A percentile compares a stretch with the other conserved stretches of the same genome.
phyloP scores from a whole-genome alignment of 169 alveolate species.

The Cryptosporidium viatorum region DNA sequence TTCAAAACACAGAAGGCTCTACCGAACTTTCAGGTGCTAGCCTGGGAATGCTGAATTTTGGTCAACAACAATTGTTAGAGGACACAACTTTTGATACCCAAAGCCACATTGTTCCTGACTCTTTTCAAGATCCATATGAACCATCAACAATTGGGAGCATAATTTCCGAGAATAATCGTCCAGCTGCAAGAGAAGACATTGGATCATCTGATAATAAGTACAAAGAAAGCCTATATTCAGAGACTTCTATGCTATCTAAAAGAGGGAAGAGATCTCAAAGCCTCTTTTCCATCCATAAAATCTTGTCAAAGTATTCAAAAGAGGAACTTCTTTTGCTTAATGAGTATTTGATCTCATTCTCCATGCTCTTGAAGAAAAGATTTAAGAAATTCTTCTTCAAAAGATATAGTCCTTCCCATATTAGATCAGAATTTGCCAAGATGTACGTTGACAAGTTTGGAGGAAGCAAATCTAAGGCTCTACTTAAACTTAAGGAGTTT shows the following conservation, averaged over 20 bases:
- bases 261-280: slow-evolving; percentile 10
- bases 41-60: neutral
- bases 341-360: slow-evolving; percentile 16
- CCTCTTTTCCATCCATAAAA: slow-evolving; percentile 5
- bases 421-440: slow-evolving; percentile 42
- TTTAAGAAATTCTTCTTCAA: slow-evolving; percentile 4
- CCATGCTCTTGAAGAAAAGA: slow-evolving; percentile 6
- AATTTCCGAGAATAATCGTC: neutral
- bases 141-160: neutral
- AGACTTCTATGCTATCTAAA: neutral
- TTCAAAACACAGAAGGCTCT: neutral
- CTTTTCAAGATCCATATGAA: neutral
- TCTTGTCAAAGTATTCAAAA: neutral
- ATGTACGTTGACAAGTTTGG: slow-evolving; percentile 29
- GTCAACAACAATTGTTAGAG: neutral
- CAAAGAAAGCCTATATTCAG: neutral
- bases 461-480: slow-evolving; percentile 36
- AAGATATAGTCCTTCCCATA: slow-evolving; percentile 46
- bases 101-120: neutral
- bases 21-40: neutral
- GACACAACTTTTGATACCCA: neutral
- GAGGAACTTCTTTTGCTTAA: slow-evolving; percentile 15
- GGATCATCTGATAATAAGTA: neutral
- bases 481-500: slow-evolving; percentile 40
- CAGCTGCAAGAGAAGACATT: neutral